These are phyloP conservation scores for Tylopilus balloui DNA, from an alignment of 768 basidiomycete genomes.

Conservation along the genomic window DNA sequence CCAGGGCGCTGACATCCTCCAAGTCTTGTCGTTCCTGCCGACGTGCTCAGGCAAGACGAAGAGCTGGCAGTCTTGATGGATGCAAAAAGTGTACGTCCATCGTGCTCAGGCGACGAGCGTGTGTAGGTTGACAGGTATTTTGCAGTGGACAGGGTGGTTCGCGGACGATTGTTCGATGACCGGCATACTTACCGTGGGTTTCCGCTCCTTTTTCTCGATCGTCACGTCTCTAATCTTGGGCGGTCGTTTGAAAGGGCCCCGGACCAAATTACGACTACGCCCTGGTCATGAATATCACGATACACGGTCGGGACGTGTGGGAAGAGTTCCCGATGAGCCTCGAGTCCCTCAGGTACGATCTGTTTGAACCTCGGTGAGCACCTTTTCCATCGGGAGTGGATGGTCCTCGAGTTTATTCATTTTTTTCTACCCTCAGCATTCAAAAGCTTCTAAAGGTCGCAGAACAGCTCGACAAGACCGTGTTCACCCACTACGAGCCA, in stretches of 20 bases:
- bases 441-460: conserved; percentile 21
- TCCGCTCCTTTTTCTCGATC: not conserved
- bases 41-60: conserved; percentile 15
- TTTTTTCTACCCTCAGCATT: not conserved
- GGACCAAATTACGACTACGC: conserved; percentile 15
- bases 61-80: conserved; percentile 14
- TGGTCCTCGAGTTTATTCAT: not conserved
- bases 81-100: conserved; percentile 8
- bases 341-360: conserved; percentile 10
- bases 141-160: conserved; percentile 22
- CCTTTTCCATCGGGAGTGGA: too few species aligned
- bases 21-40: conserved; percentile 17
- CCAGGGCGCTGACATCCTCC: not conserved
- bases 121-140: not conserved
- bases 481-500: conserved; percentile 31
- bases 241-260: conserved; percentile 4
- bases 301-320: not conserved
- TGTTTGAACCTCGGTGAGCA: conserved; percentile 23
- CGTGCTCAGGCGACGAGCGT: not conserved
- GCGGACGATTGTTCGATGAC: conserved; percentile 19
- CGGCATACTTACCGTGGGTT: conserved; percentile 19
- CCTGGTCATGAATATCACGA: conserved; percentile 9
- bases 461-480: conserved; percentile 21
- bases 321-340: conserved; percentile 10
- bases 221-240: not conserved